Conservation (phyloP, 179 eudicot genomes). For the Spergularia azorica region DNA sequence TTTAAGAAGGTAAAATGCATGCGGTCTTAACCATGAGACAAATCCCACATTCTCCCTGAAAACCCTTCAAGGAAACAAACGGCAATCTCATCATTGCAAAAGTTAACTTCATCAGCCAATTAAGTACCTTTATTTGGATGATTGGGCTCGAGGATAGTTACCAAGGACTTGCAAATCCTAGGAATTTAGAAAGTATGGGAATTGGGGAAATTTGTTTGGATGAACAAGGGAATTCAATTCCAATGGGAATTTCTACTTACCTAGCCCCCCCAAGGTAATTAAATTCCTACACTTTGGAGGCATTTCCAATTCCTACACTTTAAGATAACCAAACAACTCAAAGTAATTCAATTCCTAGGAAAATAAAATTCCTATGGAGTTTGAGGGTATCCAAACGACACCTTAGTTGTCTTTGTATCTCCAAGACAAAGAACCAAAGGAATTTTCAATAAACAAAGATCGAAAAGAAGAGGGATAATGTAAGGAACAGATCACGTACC, state of each 20-base stretch:
- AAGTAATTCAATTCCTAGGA: too few relatives aligned
- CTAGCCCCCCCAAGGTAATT: neutral
- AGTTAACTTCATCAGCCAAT: too few relatives aligned
- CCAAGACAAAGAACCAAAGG: neutral
- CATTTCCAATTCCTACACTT: neutral
- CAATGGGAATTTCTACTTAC: neutral
- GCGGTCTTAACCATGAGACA: neutral
- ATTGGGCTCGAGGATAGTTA: neutral
- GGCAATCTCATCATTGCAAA: neutral
- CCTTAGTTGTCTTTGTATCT: neutral
- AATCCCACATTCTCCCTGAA: too few relatives aligned
- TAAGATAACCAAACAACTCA: too few relatives aligned
- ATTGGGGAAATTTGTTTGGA: too few relatives aligned
- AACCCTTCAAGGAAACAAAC: too few relatives aligned
- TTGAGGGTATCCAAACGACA: too few relatives aligned
- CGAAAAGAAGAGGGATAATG: neutral
- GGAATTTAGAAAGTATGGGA: too few relatives aligned
- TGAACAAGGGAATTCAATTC: too few relatives aligned
- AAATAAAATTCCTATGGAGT: too few relatives aligned
- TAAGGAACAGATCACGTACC: constrained; percentile 43
- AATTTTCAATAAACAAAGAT: neutral
- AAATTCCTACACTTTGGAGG: neutral
- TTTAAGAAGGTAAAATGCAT: neutral
- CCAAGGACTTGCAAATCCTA: neutral
- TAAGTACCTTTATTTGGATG: neutral